Base-by-base conservation (phyloP, 2,329 filamentous ascomycete species). In the Pezizomycotina sp. region DNA sequence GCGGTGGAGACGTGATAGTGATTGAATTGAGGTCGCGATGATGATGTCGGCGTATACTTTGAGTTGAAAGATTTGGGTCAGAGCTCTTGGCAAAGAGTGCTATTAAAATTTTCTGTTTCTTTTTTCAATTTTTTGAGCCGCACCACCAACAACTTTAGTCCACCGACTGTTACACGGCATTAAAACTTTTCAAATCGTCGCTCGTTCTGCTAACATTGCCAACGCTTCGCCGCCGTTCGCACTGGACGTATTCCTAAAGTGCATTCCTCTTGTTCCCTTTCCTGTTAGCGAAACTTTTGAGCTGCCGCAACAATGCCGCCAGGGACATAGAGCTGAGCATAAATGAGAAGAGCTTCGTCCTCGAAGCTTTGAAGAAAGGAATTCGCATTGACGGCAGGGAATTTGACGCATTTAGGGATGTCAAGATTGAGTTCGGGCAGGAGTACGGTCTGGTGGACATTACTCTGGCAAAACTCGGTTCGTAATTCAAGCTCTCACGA, bases 371-470 rank as follows among this genome's bases (percentile, higher is more conserved):
- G 7, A 66, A 74, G 50, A 73, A 92, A 53, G 71, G 78, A 48
- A 62, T 84, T 42, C 79, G 89, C 15, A 63, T 93, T 41, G 89
- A 98, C 60, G 79, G 79, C 50, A 79, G 89, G 47, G 63, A 67
- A 40, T 68, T 84, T 39, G 80, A 93, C 53, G 67, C 83, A 52
- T 89, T 80, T 58, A 73, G 89, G 48, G 65, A 72, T 30, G 58
- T 93, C 28, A 69, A 77, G 42, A 66, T 98, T 42, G 69, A 65
- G 3, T 92, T 95, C 58, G 83, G 83, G 32, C 77, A 92, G 46
- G 81, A 92, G 52, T 84, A 84, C 65, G 89, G 89, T 45, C 74
- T 86, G 50, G 81, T 77, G 49, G 81, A 92, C 53, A 78, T 93
- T 24, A 69, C 74, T 47, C 62, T 93, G 46, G 89, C 89, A 50